These are phyloP conservation scores for Apiospora saccharicola DNA, from an alignment of 2,329 filamentous ascomycete genomes.

Conservation along the genomic window DNA sequence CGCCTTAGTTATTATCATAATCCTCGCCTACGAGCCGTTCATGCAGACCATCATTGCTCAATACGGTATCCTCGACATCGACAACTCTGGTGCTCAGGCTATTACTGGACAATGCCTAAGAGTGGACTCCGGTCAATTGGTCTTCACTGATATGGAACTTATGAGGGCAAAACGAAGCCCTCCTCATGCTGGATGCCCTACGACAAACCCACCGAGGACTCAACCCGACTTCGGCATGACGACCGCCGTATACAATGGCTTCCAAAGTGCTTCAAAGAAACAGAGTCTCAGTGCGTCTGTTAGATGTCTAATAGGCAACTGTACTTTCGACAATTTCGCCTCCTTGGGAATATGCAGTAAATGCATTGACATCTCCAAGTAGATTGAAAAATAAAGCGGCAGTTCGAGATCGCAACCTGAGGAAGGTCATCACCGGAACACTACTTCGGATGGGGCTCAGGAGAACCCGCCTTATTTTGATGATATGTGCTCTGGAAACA, in stretches of 20 bases:
- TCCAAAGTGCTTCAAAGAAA: not conserved
- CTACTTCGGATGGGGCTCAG: too few species aligned
- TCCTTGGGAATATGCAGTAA: constrained; percentile 16
- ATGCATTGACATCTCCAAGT: too few species aligned
- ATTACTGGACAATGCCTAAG: not conserved
- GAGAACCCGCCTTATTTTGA: too few species aligned
- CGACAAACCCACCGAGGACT: not conserved
- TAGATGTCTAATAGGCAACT: constrained; percentile 11
- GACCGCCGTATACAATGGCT: constrained; percentile 4
- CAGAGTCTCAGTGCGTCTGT: not conserved
- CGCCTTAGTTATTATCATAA: not conserved
- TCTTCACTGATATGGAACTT: too few species aligned
- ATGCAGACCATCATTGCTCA: constrained; percentile 11
- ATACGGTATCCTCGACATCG: not conserved
- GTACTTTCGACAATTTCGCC: not conserved
- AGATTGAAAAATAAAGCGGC: too few species aligned
- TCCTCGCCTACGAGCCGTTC: constrained; percentile 17
- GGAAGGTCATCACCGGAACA: too few species aligned
- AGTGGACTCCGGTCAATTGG: not conserved
- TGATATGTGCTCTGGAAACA: too few species aligned
- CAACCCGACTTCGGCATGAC: constrained; percentile 19
- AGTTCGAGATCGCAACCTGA: too few species aligned
- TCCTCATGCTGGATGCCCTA: too few species aligned
- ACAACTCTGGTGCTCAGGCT: too few species aligned
- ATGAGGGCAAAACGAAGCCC: too few species aligned